Base-by-base conservation (phyloP, 2,329 filamentous ascomycete genomes). In the Amylocarpus encephaloides region DNA sequence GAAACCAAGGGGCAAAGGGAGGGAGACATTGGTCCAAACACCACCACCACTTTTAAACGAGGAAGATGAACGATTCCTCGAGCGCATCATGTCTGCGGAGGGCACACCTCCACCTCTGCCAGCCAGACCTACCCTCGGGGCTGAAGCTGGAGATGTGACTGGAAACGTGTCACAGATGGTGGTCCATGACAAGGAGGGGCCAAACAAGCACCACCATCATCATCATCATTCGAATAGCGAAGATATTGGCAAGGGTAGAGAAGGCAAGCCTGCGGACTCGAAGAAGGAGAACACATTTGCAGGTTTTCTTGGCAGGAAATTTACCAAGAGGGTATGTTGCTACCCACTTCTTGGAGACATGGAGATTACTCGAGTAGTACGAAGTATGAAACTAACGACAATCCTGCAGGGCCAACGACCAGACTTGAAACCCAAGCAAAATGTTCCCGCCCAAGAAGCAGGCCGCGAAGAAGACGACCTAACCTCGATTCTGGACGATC, bases 401-500 rank as follows among this genome's bases (percentile, higher is more conserved):
- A 16, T 70, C 68, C 13, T 40, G 6, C 18, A 40, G 38, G 38
- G 38, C 10, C 38, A 40, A 40, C 5, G 38, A 39, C 67, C 71
- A 39, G 63, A 52, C 39, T 55, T 65, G 65, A 38, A 58, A 59
- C 54, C 70, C 55, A 50, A 74, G 68, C 65, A 77, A 65, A 50
- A 50, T 46, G 57, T 53, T 6, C 53, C 63, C 2, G 52, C 58
- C 6, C 50, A 58, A 13, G 79, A 82, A 68, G 62, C 60, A 5
- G 42, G 45, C 6, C 70, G 68, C 59, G 82, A 89, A 62, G 73
- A 83, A 54, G 74, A 80, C 48, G 93, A 96, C 60, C 80, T 97
- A 52, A 80, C 80, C 35, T 77, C 80, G 29, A 81, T 95, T 18
- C 83, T 98, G 26, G 86, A 95, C 63, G 80, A 87, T 40, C 78